Base-by-base conservation (phyloP, 495 filamentous ascomycete species). In the Penicillium bialowiezense region DNA sequence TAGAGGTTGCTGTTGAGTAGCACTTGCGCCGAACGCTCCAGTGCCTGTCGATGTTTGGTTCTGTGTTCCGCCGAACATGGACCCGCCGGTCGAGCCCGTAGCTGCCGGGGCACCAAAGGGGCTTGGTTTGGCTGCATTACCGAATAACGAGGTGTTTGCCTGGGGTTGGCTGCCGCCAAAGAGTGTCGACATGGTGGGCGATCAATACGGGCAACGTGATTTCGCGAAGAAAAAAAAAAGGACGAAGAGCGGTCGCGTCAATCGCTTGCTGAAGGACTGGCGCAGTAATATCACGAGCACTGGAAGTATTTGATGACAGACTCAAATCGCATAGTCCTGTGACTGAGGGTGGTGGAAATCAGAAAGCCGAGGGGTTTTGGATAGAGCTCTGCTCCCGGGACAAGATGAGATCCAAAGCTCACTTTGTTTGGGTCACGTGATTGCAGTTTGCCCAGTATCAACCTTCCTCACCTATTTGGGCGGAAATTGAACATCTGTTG, bases 101-200 rank as follows among this genome's bases (percentile, higher is more conserved):
- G 48, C 59, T 31, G 61, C 44, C 18, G 43, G 56, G 19, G 51
- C 49, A 33, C 63, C 71, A 54, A 76, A 75, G 21, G 63, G 63
- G 54, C 50, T 71, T 74, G 48, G 56, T 64, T 59, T 51, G 23
- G 23, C 8, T 3, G 23, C 23, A 38, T 54, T 67, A 7, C 63
- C 67, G 45, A 72, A 70, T 7, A 63, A 46, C 20, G 58, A 55
- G 9, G 63, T 43, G 46, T 52, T 61, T 23, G 65, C 59, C 41
- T 66, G 64, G 10, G 49, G 50, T 50, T 62, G 54, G 26, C 47
- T 34, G 20, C 41, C 48, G 24, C 75, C 72, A 51, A 81, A 79
- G 8, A 76, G 63, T 38, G 41, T 21, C 7, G 73, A 72, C 56
- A 70, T 73, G 41, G 50, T 60, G 45, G 49, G 36, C 51, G 34